Evolutionary conservation across 2,329 filamentous ascomycete species (phyloP).

Genomic region (Ophiostoma ulmi): DNA sequence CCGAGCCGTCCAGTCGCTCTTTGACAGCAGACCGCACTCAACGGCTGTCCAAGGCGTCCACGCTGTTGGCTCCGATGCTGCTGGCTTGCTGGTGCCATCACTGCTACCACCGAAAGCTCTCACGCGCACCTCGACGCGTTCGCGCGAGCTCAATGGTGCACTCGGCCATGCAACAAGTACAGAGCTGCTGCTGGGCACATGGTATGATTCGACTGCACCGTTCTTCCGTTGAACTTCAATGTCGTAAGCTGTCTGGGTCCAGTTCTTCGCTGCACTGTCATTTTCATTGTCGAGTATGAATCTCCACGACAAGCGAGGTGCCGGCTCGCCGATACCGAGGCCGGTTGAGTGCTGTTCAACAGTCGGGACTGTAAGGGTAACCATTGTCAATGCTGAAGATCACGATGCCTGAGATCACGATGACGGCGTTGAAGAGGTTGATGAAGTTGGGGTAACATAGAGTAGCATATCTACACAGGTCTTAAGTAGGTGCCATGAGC

Average conservation of each 20-base stretch:
- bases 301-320: slow-evolving; percentile 29
- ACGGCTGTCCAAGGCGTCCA: slow-evolving; percentile 28
- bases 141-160: slow-evolving; percentile 21
- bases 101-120: slow-evolving; percentile 13
- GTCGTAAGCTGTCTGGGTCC: slow-evolving; percentile 27
- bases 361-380: slow-evolving; percentile 18
- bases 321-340: slow-evolving; percentile 26
- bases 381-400: slow-evolving; percentile 10
- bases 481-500: background rate
- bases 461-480: background rate
- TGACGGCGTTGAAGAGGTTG: background rate
- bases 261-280: slow-evolving; percentile 17
- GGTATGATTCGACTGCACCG: slow-evolving; percentile 16
- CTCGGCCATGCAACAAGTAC: slow-evolving; percentile 37
- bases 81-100: background rate
- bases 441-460: background rate
- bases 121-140: slow-evolving; percentile 26
- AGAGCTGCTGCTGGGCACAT: slow-evolving; percentile 27
- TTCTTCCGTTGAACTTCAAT: slow-evolving; percentile 21
- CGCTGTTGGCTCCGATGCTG: background rate
- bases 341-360: slow-evolving; percentile 29
- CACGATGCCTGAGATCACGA: background rate
- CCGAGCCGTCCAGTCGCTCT: slow-evolving; percentile 23
- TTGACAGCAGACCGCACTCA: slow-evolving; percentile 26
- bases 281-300: slow-evolving; percentile 19